phyloP scores from a whole-genome alignment of 2,329 filamentous ascomycete species.

The Ceratocystis variospora region DNA sequence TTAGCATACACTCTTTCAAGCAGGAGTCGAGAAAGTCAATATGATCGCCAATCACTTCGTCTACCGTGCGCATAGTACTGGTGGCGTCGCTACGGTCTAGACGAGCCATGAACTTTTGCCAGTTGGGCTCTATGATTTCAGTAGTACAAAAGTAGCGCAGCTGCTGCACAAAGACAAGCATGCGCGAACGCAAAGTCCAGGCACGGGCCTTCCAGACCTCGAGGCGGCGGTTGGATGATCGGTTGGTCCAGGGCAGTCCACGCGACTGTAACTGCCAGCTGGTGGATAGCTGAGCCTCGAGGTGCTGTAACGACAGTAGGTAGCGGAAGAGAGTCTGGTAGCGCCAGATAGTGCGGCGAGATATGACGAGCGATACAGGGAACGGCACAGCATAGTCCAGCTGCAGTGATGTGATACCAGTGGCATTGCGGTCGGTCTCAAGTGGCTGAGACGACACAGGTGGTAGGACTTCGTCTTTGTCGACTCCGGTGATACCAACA shows the following conservation, averaged over 20 bases:
- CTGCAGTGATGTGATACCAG: slow-evolving; percentile 82
- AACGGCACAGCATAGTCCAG: slow-evolving; percentile 93
- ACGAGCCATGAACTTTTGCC: slow-evolving; percentile 83
- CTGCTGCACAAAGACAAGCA: slow-evolving; percentile 96
- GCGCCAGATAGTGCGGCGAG: slow-evolving; percentile 87
- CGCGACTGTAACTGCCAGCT: slow-evolving; percentile 88
- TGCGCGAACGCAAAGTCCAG: slow-evolving; percentile 81
- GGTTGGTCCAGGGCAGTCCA: slow-evolving; percentile 67
- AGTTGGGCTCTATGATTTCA: slow-evolving; percentile 96
- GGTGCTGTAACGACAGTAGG: slow-evolving; percentile 72
- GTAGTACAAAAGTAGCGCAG: slow-evolving; percentile 92
- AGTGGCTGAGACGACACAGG: slow-evolving; percentile 52
- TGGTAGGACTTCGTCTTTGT: slow-evolving; percentile 72
- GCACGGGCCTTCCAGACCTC: slow-evolving; percentile 88
- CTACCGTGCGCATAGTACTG: slow-evolving; percentile 54
- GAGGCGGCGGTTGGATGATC: slow-evolving; percentile 55
- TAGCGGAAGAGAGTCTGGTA: slow-evolving; percentile 96
- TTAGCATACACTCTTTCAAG: slow-evolving; percentile 97
- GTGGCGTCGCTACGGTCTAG: slow-evolving; percentile 47
- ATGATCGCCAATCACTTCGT: slow-evolving; percentile 97
- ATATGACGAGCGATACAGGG: slow-evolving; percentile 87
- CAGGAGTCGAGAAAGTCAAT: slow-evolving; percentile 97
- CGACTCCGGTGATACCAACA: slow-evolving; percentile 89
- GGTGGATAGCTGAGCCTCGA: slow-evolving; percentile 73
- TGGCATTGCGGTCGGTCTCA: slow-evolving; percentile 77